Conservation (phyloP, 805 yeast genomes). For the Ogataea paradorogensis region DNA sequence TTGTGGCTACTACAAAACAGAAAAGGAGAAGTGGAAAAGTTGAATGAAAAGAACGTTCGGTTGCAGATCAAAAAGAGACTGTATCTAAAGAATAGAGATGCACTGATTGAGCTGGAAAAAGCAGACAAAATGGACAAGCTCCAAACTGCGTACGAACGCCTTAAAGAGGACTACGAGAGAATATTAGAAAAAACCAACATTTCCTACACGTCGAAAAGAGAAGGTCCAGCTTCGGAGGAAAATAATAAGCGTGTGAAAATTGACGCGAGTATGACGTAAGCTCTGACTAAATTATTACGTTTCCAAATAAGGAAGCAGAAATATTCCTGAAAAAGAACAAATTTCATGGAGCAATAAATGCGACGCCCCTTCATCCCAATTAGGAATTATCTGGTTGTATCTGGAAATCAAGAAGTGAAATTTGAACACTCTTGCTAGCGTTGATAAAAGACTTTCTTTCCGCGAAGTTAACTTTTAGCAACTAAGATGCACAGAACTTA, state of each 20-base stretch:
- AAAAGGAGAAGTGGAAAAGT: constrained; percentile 19
- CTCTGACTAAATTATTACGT: background rate
- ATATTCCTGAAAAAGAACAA: constrained; percentile 20
- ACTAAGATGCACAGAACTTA: constrained; percentile 58
- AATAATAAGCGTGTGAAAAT: constrained; percentile 10
- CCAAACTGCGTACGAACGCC: constrained; percentile 66
- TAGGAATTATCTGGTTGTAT: constrained; percentile 17
- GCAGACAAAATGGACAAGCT: constrained; percentile 65
- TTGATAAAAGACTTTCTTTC: constrained; percentile 15
- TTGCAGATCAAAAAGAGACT: constrained; percentile 71
- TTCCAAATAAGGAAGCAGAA: constrained; percentile 16
- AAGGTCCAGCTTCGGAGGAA: constrained; percentile 5
- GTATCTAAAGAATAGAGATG: constrained; percentile 77
- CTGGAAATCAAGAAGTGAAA: constrained; percentile 15
- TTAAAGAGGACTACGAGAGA: constrained; percentile 69
- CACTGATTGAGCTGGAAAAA: constrained; percentile 62
- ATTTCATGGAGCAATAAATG: constrained; percentile 7
- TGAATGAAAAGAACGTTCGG: constrained; percentile 41
- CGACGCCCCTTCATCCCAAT: constrained; percentile 13
- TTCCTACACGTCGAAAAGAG: constrained; percentile 12
- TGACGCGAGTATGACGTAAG: constrained; percentile 7
- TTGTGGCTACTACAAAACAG: constrained; percentile 38
- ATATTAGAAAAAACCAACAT: constrained; percentile 39
- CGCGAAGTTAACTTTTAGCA: background rate
- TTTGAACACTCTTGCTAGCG: constrained; percentile 12